Percentiles rank a stretch among this genome's conserved stretches.
Conservation (phyloP, 805 yeast species). For the Spathaspora girioi region DNA sequence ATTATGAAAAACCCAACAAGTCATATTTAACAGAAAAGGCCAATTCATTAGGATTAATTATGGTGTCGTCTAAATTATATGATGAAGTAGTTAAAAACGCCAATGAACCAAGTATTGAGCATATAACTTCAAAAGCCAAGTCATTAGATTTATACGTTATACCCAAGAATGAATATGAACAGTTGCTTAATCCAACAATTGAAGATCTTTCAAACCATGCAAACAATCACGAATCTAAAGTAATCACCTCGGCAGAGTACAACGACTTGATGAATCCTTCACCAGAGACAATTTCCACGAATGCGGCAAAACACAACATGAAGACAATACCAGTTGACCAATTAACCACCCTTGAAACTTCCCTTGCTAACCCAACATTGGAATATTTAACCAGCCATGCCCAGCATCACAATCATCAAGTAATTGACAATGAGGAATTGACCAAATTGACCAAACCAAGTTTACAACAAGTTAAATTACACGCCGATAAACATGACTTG, state of each 20-base stretch:
- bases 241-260: constrained; percentile 15
- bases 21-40: constrained; percentile 32
- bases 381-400: constrained; percentile 14
- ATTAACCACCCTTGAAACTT: constrained; percentile 10
- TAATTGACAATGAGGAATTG: constrained; percentile 13
- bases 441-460: constrained; percentile 21
- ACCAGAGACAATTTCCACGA: constrained; percentile 11
- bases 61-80: constrained; percentile 24
- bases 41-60: constrained; percentile 32
- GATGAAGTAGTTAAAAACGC: constrained; percentile 27
- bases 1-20: constrained; percentile 30
- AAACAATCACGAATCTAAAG: constrained; percentile 3
- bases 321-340: constrained; percentile 12
- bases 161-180: constrained; percentile 18
- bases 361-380: constrained; percentile 13
- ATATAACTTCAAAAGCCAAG: constrained; percentile 18
- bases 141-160: neutral
- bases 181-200: constrained; percentile 21
- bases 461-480: constrained; percentile 28
- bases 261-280: constrained; percentile 16
- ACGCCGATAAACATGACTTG: constrained; percentile 31
- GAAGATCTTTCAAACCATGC: constrained; percentile 9
- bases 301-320: constrained; percentile 10
- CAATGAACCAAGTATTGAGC: constrained; percentile 21
- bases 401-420: constrained; percentile 10